These are phyloP conservation scores for Russula brevipes DNA, from an alignment of 768 basidiomycete genomes.

Conservation along the genomic window DNA sequence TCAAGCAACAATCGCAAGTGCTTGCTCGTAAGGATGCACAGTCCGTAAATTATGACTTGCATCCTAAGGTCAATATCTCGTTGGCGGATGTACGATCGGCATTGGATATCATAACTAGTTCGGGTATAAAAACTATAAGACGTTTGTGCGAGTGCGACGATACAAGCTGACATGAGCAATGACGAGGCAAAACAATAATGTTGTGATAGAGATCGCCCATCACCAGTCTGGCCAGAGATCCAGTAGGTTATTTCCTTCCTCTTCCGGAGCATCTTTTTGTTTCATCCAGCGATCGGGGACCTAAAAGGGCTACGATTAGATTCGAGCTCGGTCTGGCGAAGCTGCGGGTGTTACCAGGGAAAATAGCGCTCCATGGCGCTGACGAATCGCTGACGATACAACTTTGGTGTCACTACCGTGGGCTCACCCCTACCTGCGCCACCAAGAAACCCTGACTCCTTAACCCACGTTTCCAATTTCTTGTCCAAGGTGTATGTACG, in stretches of 20 bases:
- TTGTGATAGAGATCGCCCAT: constrained; percentile 1
- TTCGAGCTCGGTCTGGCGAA: not conserved
- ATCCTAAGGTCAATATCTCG: not conserved
- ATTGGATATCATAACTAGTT: constrained; percentile 13
- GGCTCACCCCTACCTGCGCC: constrained; percentile 82
- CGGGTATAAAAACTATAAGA: constrained; percentile 19
- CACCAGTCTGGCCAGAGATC: constrained; percentile 41
- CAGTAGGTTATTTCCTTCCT: constrained; percentile 46
- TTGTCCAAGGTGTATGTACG: constrained; percentile 99
- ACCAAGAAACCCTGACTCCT: constrained; percentile 88
- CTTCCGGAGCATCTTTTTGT: constrained; percentile 70
- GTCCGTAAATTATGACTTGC: constrained; percentile 30
- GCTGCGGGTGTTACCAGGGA: constrained; percentile 49
- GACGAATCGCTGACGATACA: constrained; percentile 84
- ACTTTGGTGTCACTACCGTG: constrained; percentile 93
- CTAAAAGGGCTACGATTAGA: constrained; percentile 37
- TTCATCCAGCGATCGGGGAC: constrained; percentile 92
- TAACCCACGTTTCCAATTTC: constrained; percentile 96
- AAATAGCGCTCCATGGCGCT: constrained; percentile 90
- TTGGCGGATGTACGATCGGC: not conserved
- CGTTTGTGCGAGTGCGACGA: not conserved
- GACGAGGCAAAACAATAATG: not conserved
- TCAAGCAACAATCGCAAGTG: constrained; percentile 51
- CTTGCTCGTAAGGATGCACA: constrained; percentile 42
- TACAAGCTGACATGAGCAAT: not conserved